These are phyloP conservation scores for Suillus clintonianus DNA, from an alignment of 768 basidiomycete genomes.

Conservation along the genomic window DNA sequence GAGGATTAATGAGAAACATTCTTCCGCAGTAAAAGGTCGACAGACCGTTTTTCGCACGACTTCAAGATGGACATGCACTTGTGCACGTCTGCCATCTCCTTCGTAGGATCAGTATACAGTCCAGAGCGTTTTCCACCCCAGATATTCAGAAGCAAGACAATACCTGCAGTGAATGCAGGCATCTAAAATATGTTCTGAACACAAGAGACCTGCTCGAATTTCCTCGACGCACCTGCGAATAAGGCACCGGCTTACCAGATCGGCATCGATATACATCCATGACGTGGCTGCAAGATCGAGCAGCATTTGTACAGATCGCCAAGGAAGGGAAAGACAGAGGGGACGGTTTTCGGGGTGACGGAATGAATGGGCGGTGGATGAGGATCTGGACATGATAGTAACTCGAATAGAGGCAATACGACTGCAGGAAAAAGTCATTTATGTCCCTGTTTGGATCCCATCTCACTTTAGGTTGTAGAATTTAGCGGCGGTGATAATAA, in stretches of 20 bases:
- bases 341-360: slow-evolving; percentile 54
- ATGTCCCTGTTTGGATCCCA: slow-evolving; percentile 46
- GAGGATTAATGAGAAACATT: neutral
- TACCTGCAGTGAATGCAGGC: slow-evolving; percentile 47
- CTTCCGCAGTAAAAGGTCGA: neutral
- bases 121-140: slow-evolving; percentile 53
- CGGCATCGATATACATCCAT: slow-evolving; percentile 56
- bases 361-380: slow-evolving; percentile 81
- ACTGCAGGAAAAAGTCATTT: slow-evolving; percentile 47
- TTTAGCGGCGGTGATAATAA: neutral
- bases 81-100: slow-evolving; percentile 53
- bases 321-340: slow-evolving; percentile 59
- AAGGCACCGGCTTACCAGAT: slow-evolving; percentile 21
- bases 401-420: slow-evolving; percentile 48
- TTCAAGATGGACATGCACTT: slow-evolving; percentile 48
- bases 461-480: slow-evolving; percentile 32
- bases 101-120: slow-evolving; percentile 37
- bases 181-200: slow-evolving; percentile 24
- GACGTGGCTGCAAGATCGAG: slow-evolving; percentile 73
- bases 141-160: slow-evolving; percentile 56
- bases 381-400: slow-evolving; percentile 67
- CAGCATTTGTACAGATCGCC: slow-evolving; percentile 85
- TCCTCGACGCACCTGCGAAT: slow-evolving; percentile 29
- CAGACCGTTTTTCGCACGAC: slow-evolving; percentile 36
- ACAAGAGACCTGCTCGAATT: neutral